Percentiles rank a stretch among this genome's conserved stretches.
Evolutionary conservation across 2,329 filamentous ascomycete species (phyloP).

Genomic region (Apiospora hydei): DNA sequence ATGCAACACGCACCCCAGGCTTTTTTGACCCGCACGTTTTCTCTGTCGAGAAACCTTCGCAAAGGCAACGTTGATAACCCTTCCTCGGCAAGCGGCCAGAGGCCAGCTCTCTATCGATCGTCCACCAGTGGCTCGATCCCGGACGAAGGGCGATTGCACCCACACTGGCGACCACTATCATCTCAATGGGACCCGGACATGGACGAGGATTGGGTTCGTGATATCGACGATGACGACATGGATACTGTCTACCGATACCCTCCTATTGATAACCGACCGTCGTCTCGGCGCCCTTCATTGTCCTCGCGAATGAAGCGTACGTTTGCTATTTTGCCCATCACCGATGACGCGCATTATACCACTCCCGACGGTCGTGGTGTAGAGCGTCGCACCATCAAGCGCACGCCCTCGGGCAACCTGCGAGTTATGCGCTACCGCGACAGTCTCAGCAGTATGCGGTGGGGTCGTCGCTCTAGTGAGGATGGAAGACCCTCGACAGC

Average conservation of each 20-base stretch:
- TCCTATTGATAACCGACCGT: constrained; percentile 56
- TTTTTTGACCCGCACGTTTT: constrained; percentile 62
- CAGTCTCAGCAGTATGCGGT: constrained; percentile 43
- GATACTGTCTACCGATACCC: constrained; percentile 54
- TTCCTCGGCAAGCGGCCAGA: constrained; percentile 35
- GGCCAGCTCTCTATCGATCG: constrained; percentile 44
- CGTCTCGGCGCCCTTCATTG: constrained; percentile 52
- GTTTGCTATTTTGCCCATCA: constrained; percentile 66
- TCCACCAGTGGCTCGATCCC: constrained; percentile 52
- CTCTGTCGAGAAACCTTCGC: constrained; percentile 54
- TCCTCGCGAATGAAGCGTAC: constrained; percentile 64
- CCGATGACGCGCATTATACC: constrained; percentile 48
- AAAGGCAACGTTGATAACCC: constrained; percentile 40
- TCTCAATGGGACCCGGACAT: constrained; percentile 44
- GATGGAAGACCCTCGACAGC: constrained; percentile 48
- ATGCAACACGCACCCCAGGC: constrained; percentile 48
- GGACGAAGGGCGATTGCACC: constrained; percentile 64
- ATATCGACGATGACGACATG: constrained; percentile 41
- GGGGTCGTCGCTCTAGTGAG: constrained; percentile 25
- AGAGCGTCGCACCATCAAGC: constrained; percentile 64
- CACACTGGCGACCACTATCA: constrained; percentile 66
- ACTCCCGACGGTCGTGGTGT: constrained; percentile 45
- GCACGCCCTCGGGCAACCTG: constrained; percentile 66
- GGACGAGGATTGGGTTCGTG: constrained; percentile 38
- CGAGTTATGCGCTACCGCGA: constrained; percentile 63